These are phyloP conservation scores for Cyphellophora europaea DNA, from an alignment of 2,329 filamentous ascomycete genomes.

Conservation along the genomic window DNA sequence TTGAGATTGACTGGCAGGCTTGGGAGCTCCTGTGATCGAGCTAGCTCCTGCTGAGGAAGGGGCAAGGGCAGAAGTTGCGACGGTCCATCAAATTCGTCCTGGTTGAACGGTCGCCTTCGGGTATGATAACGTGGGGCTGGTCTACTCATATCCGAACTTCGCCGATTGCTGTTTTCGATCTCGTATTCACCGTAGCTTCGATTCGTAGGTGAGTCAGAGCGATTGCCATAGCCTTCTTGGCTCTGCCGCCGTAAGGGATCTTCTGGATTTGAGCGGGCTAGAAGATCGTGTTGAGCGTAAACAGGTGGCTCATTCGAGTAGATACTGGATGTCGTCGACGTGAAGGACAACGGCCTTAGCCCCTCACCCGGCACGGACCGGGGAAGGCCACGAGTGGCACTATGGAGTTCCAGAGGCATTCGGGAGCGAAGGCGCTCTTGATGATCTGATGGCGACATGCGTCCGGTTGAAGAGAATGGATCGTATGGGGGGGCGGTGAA, in stretches of 20 bases:
- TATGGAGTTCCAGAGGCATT: constrained; percentile 3
- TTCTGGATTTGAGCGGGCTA: constrained; percentile 12
- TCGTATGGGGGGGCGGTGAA: not conserved
- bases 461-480: constrained; percentile 1
- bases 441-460: constrained; percentile 11
- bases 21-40: constrained; percentile 71
- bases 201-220: constrained; percentile 15
- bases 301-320: constrained; percentile 10
- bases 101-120: constrained; percentile 52
- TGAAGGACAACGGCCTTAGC: constrained; percentile 12
- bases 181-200: constrained; percentile 18
- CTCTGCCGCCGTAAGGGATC: constrained; percentile 16
- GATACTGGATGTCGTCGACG: constrained; percentile 5
- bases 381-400: constrained; percentile 7
- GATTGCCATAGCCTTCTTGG: constrained; percentile 16
- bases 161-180: constrained; percentile 14
- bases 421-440: constrained; percentile 9
- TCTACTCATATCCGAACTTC: constrained; percentile 12
- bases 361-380: constrained; percentile 10
- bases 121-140: constrained; percentile 14
- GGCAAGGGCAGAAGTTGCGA: constrained; percentile 72
- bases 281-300: constrained; percentile 9
- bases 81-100: constrained; percentile 83
- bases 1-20: constrained; percentile 74
- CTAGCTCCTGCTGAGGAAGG: constrained; percentile 59